Evolutionary conservation across 1,139 yeast genomes (phyloP), one percentile per base, ranked within the genome.

Genomic region (Diutina pseudorugosa): DNA sequence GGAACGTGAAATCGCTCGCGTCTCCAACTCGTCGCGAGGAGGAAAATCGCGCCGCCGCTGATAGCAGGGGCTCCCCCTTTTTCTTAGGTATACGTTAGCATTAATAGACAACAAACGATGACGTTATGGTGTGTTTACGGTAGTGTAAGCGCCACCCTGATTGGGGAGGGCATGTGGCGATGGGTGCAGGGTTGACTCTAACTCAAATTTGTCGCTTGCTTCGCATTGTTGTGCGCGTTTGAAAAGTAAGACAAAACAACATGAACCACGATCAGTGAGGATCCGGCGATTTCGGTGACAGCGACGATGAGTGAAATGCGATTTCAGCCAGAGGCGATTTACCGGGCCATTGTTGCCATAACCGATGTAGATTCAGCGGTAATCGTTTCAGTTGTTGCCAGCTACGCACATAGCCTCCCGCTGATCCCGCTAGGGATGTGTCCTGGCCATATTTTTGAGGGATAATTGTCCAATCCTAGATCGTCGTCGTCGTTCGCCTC

Each of bases 1-100:
- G 12, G 78, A 80, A 57, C 69, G 70, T 18, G 97, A 91, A 51
- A 83, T 89, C 54, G 80, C 75, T 36, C 72, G 80, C n/a, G 45
- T 42, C 6, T 25, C 45, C 36, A 30, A 30, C 2, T 14, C n/a
- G 36, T 11, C n/a, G 6, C 12, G n/a, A 30, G 36, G 36, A 30
- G 36, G 36, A 11, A 30, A 30, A 30, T 30, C 36, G 36, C 36
- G 36, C 36, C 36, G 36, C n/a, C 36, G 36, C 6, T 30, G 36
- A 30, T 30, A 23, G 25, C 5, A 11, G 36, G n/a, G 36, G 2
- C n/a, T 11, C 4, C 14, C 36, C 36, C 36, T 14, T 30, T 11
- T 30, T 30, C 14, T 12, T 2, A 14, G 11, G 36, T 30, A 11
- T 14, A 30, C n/a, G 36, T 11, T 30, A 30, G 36, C 36, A 30